phyloP scores from a whole-genome alignment of 768 basidiomycete species.

The Lentinula raphanica region DNA sequence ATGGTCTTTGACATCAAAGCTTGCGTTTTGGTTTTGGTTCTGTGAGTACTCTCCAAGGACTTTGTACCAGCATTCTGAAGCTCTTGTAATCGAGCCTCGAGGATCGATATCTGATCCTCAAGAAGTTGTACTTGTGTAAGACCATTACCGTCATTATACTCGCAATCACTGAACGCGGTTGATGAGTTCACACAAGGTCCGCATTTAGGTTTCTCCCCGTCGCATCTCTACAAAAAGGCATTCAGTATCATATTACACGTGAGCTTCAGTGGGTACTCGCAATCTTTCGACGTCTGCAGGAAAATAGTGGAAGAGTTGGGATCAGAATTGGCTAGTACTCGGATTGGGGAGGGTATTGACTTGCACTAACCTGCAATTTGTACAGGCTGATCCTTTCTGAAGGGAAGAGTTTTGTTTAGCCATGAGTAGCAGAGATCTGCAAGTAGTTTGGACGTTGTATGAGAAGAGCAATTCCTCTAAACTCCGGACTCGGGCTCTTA shows the following conservation, averaged over 20 bases:
- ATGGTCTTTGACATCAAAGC: background rate
- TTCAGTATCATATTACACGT: background rate
- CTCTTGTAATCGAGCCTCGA: slow-evolving; percentile 39
- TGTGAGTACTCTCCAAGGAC: slow-evolving; percentile 14
- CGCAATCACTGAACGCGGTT: slow-evolving; percentile 44
- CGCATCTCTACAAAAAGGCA: slow-evolving; percentile 39
- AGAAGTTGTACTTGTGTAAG: slow-evolving; percentile 40
- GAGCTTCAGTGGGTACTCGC: slow-evolving; percentile 26
- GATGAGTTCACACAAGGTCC: slow-evolving; percentile 42
- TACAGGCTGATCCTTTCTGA: slow-evolving; percentile 46
- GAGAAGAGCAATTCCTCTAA: no score
- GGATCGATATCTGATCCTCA: slow-evolving; percentile 39
- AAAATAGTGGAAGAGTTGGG: no score
- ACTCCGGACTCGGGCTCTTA: background rate
- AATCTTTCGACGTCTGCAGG: slow-evolving; percentile 43
- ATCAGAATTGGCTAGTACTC: no score
- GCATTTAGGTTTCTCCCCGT: slow-evolving; percentile 46
- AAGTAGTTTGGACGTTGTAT: no score
- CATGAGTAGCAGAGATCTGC: background rate
- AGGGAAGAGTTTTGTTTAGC: slow-evolving; percentile 14
- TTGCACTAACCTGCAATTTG: slow-evolving; percentile 42
- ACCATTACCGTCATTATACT: slow-evolving; percentile 44
- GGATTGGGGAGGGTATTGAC: background rate
- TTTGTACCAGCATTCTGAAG: slow-evolving; percentile 26
- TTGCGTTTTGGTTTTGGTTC: background rate